These are phyloP conservation scores for Arthrobotrys entomopaga DNA, from an alignment of 2,329 filamentous ascomycete genomes.

Conservation along the genomic window DNA sequence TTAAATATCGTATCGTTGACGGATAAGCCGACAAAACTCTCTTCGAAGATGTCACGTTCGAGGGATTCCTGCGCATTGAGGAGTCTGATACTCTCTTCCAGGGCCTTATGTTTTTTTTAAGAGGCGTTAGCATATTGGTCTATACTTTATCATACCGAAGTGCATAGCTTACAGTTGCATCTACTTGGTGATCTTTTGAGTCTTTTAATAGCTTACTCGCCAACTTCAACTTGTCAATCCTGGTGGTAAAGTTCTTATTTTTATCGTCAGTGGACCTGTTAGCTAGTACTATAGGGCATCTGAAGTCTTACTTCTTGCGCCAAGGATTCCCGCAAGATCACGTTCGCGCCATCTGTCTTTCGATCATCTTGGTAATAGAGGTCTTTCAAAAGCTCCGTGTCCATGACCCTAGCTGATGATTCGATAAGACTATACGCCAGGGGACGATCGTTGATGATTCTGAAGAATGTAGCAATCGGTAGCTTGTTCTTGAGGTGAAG, in stretches of 20 bases:
- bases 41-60: conserved; percentile 80
- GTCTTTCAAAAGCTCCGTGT: conserved; percentile 86
- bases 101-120: conserved; percentile 65
- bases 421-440: conserved; percentile 90
- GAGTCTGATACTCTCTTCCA: conserved; percentile 82
- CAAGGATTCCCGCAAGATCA: conserved; percentile 86
- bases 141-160: not conserved
- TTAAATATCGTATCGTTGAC: conserved; percentile 93
- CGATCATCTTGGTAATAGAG: conserved; percentile 97
- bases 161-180: conserved; percentile 47
- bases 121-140: conserved; percentile 70
- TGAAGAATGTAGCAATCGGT: conserved; percentile 89
- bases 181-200: conserved; percentile 72
- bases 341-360: conserved; percentile 83
- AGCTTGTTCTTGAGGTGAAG: conserved; percentile 89
- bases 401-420: conserved; percentile 80
- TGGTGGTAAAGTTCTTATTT: conserved; percentile 56
- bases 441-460: conserved; percentile 84
- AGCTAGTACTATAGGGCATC: not conserved
- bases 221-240: conserved; percentile 84
- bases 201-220: conserved; percentile 85
- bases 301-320: conserved; percentile 65
- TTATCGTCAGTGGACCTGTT: not conserved
- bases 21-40: conserved; percentile 81
- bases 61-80: conserved; percentile 87